Base-by-base conservation (phyloP, 306 rosid genomes). In the Erythrophleum fordii region DNA sequence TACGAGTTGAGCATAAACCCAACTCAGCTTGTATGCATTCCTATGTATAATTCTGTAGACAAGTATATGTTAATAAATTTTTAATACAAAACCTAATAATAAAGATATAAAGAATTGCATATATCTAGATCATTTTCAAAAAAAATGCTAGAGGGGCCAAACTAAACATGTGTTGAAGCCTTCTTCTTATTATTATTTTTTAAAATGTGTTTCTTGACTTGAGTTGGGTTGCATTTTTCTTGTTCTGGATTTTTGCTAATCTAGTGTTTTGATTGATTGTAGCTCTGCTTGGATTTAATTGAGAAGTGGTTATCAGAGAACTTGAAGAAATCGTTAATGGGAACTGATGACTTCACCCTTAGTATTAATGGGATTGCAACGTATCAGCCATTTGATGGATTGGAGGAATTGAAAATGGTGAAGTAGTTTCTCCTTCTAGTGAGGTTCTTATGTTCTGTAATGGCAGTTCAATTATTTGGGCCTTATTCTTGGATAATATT, bases 211-310 rank as follows among this genome's bases (percentile, higher is more conserved):
- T 28, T 61, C 41, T 29, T 31, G 42, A 61, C 42, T 61, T 61
- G 8, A 0, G 66, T 26, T n/a, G 45, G 35, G 45, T 75, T 68
- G 31, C 61, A 16, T 4, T 81, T 71, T 56, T 60, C 45, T 59
- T 35, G 44, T 35, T n/a, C 17, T 34, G 48, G 34, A 14, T 6
- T 11, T 68, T 34, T 20, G n/a, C 48, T 68, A 20, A 42, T 42
- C 52, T 12, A 22, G 35, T 22, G 18, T 37, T 39, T 41, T 37
- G 2, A 29, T 56, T 82, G 44, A 11, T 56, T 83, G 86, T 77
- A 95, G 99, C 76, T 95, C 76, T 81, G 96, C 78, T 91, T 91
- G 78, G 99, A 95, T 85, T 87, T 95, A 84, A 90, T 95, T 80
- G 97, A 83, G 90, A 87, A 88, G 67, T 93, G 99, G 99, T 9